Evolutionary conservation across 225 moss, liverwort and hornwort species (phyloP), one percentile per base, ranked within the genome.

Genomic region (Bryoerythrophyllum caledonicum): DNA sequence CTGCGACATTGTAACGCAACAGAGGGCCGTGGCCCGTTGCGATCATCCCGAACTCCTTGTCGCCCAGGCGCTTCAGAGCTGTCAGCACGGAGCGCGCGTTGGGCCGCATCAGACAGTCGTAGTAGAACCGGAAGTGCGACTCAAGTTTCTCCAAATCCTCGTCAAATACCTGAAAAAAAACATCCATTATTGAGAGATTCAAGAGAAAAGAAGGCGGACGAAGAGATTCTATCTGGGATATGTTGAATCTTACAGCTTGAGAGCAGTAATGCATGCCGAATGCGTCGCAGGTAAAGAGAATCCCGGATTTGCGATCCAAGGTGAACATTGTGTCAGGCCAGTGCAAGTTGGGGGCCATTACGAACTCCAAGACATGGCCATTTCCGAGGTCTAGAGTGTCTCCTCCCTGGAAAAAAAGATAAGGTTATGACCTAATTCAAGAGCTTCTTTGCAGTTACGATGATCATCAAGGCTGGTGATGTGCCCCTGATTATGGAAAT

Each of bases 261-360:
- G 92, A 76, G 73, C 96, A 97, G 52, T 89, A 97, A 76, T 97
- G 96, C 90, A 94, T 81, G 73, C 96, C 96, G 69, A 97, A 94
- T 2, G 92, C 96, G 73, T 97, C 96, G 63, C 96, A 97, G 14
- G 96, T 97, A 57, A 81, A 97, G 17, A 97, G 68, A 37, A 97
- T 82, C 66, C 92, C 91, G 16, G 96, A 81, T 60, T 92, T 92
- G 13, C 76, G 86, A 70, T 97, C 94, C 44, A 90, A 68, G 23
- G 96, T 92, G 60, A 97, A 92, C 87, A 97, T 97, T n/a, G 96
- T 97, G 74, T 97, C 96, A 3, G 96, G 96, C 96, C 96, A 97
- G 63, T 97, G 96, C 87, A 97, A 75, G 63, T 97, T 97, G 59
- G 96, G 96, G 56, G 96, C 96, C 72, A 97, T 97, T 52, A 97